Base-by-base conservation (phyloP, 177 flowering plant genomes). In the Tripterygium wilfordii region DNA sequence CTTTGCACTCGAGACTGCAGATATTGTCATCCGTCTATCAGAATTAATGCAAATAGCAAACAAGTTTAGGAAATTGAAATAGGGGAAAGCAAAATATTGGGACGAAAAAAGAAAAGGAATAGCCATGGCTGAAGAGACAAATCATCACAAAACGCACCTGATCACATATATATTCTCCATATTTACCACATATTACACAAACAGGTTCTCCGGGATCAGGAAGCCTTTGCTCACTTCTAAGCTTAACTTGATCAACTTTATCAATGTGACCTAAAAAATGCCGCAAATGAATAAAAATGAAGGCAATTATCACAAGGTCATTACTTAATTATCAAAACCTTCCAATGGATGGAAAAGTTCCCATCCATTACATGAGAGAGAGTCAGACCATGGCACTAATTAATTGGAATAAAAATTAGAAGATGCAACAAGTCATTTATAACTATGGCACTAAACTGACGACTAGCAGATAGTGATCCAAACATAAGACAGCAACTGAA, bases 1-100 rank as follows among this genome's bases (percentile, higher is more conserved):
- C 61, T 68, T 90, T 90, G 79, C 97, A 90, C 52, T 90, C 89
- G 63, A 67, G 68, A 65, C 97, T 90, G 72, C 96, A 90, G 60
- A 90, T 64, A 60, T 90, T 96, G 60, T 85, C 95, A 53, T 82
- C 80, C 6, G 97, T 90, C 97, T 89, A 58, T 36, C 21, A 51
- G 50, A 56, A 28, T 8, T 60, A 10, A 50, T 33, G 30, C 15
- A 58, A 43, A 26, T 22, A 47, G n/a, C n/a, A n/a, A n/a, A n/a
- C n/a, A n/a, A n/a, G n/a, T n/a, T n/a, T n/a, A n/a, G n/a, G n/a
- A n/a, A n/a, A n/a, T n/a, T n/a, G n/a, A n/a, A n/a, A n/a, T n/a
- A n/a, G n/a, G n/a, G n/a, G n/a, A n/a, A n/a, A n/a, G n/a, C n/a
- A n/a, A n/a, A n/a, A n/a, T n/a, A n/a, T n/a, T n/a, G n/a, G n/a